These are phyloP conservation scores for Picochlorum sp. DNA, from an alignment of 139 green algal genomes.

Conservation along the genomic window DNA sequence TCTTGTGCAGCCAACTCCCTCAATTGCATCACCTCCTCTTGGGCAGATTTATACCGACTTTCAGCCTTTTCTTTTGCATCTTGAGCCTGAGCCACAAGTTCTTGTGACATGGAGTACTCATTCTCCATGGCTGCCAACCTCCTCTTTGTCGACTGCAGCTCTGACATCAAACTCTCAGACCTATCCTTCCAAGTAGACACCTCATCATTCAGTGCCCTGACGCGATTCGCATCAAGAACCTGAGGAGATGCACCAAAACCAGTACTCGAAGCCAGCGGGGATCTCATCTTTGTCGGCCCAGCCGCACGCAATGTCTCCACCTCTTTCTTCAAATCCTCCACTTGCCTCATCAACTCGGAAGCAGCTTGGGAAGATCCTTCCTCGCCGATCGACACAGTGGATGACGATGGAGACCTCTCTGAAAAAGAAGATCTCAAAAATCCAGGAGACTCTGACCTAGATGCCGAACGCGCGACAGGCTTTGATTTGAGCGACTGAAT, in stretches of 20 bases:
- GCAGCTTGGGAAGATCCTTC: not conserved
- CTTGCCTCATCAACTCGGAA: not conserved
- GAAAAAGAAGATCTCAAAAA: too few relatives aligned
- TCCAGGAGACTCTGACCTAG: not conserved
- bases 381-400: too few relatives aligned
- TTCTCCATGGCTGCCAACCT: not conserved
- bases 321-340: not conserved
- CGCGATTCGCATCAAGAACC: constrained; percentile 1
- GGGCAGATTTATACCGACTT: constrained; percentile 7
- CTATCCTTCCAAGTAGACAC: constrained; percentile 4
- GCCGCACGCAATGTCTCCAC: not conserved
- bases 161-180: constrained; percentile 2
- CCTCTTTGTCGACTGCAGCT: not conserved
- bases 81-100: not conserved
- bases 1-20: constrained; percentile 12
- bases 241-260: not conserved
- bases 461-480: not conserved
- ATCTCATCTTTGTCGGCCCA: not conserved
- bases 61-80: constrained; percentile 11
- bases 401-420: too few relatives aligned
- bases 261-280: not conserved
- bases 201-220: constrained; percentile 8
- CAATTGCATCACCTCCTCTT: constrained; percentile 11
- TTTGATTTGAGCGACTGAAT: not conserved
- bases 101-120: not conserved